phyloP scores from a whole-genome alignment of 129 eudicot species.

The Chrysanthemum lavandulifolium region DNA sequence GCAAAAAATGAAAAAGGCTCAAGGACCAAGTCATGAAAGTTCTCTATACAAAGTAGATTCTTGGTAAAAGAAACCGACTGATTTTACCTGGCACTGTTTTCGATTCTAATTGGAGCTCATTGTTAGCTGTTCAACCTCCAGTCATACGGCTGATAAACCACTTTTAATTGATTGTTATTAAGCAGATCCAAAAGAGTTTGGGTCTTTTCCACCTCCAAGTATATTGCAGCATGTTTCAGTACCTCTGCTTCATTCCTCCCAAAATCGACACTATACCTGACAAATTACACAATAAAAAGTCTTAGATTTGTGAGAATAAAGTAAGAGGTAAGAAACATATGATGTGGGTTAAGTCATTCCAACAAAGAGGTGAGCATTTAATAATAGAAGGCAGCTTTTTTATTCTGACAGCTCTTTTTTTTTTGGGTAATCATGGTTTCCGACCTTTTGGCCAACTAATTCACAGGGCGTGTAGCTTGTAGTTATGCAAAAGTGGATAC shows the following conservation, averaged over 20 bases:
- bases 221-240: slow-evolving; percentile 67
- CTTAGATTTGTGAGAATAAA: not conserved
- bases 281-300: not conserved
- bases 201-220: slow-evolving; percentile 46
- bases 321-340: not conserved
- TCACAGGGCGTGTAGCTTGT: too few relatives aligned
- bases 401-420: too few relatives aligned
- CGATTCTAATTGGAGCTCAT: not conserved
- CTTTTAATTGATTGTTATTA: slow-evolving; percentile 48
- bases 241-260: slow-evolving; percentile 70
- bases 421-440: too few relatives aligned
- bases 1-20: slow-evolving; percentile 23
- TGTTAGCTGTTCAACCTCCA: slow-evolving; percentile 64
- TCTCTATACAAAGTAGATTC: not conserved
- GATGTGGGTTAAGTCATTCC: not conserved
- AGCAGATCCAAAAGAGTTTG: slow-evolving; percentile 55
- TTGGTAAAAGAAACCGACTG: slow-evolving; percentile 2
- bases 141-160: slow-evolving; percentile 64
- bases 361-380: not conserved
- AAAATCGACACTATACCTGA: slow-evolving; percentile 72
- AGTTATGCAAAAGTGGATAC: too few relatives aligned
- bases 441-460: too few relatives aligned
- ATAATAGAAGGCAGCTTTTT: too few relatives aligned
- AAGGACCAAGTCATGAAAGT: slow-evolving; percentile 12
- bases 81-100: slow-evolving; percentile 22